Evolutionary conservation across 768 basidiomycete genomes (phyloP), one percentile per base, ranked within the genome.

Genomic region (Cubamyces lactineus): DNA sequence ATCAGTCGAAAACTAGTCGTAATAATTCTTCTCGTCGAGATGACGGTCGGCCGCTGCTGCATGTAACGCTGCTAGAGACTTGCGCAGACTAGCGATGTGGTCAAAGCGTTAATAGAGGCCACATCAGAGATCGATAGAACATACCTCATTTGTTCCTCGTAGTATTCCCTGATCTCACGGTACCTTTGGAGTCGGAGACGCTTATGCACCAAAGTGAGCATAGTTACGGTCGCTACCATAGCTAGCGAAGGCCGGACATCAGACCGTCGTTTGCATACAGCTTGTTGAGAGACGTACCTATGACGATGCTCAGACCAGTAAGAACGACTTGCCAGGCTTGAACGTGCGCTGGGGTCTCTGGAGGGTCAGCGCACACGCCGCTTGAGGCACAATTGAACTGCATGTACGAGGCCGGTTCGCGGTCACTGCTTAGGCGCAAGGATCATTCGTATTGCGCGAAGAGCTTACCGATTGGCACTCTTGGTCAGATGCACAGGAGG

Each of bases 401-500:
- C 19, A 12, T 34, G 51, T 5, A 15, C 23, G 3, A 45, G 24
- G 21, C 47, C 38, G 19, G 40, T 24, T 11, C 30, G 16, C 9
- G 43, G 16, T 60, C 7, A n/a, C 24, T n/a, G 50, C 41, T 30
- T 7, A 38, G 40, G 46, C 13, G 49, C 43, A 21, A 16, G 42
- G 34, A 3, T 28, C 9, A 16, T 2, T n/a, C 2, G 23, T 19
- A 19, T 13, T 12, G 52, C 4, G 24, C n/a, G 26, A 43, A 40
- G 64, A 15, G 48, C 78, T 30, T 38, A 82, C 82, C 52, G 76
- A 70, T 55, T 74, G 69, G 66, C 83, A 89, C 76, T 87, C 82
- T 48, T 80, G 78, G 68, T 89, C 86, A 11, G 76, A 76, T 5
- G 65, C 63, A 67, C 88, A 89, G 0, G 71, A 54, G 5, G 63